Base-by-base conservation (phyloP, 352 stramenopile species). In the Pythium periplocum region DNA sequence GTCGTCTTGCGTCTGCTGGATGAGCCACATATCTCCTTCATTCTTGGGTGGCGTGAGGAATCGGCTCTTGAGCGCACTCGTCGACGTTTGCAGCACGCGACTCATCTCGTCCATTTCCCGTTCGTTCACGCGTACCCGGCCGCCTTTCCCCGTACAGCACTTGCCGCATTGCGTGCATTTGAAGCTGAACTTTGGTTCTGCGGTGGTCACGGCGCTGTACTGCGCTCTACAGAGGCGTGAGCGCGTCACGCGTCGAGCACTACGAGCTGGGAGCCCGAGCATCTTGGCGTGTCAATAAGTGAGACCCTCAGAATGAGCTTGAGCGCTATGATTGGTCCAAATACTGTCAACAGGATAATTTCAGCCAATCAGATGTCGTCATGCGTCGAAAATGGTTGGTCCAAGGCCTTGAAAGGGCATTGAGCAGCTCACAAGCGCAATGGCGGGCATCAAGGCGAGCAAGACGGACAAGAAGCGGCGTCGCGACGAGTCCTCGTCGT, bases 81-180 rank as follows among this genome's bases (percentile, higher is more conserved):
- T 44, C 0, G 78, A 68, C 39, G 66, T 53, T 3, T 64, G 48
- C 26, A 72, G 70, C 42, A 62, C 55, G 12, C 49, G 32, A 6
- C 68, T 71, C 34, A 93, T 63, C 43, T 70, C 68, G 10, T 69
- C 66, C 36, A 84, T 45, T 60, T 93, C 79, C 10, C 68, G 60
- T 4, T 59, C 68, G 53, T 93, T 89, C 41, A 93, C 75, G 41
- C 74, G 75, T 49, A 89, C 82, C 32, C 66, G 72, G 32, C 82
- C 82, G 41, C 79, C 78, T 48, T 54, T 71, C 2, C 82, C 82
- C 3, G 79, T 90, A 57, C 82, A 93, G 59, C 82, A 93, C 55
- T 87, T 86, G 66, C 78, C 82, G 53, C 82, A 93, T 6, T 69
- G 66, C 33, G 78, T 90, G 61, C 82, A 93, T 32, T 69, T 71